Conservation (phyloP, 257 asterid genomes). For the Cynanchum wilfordii region DNA sequence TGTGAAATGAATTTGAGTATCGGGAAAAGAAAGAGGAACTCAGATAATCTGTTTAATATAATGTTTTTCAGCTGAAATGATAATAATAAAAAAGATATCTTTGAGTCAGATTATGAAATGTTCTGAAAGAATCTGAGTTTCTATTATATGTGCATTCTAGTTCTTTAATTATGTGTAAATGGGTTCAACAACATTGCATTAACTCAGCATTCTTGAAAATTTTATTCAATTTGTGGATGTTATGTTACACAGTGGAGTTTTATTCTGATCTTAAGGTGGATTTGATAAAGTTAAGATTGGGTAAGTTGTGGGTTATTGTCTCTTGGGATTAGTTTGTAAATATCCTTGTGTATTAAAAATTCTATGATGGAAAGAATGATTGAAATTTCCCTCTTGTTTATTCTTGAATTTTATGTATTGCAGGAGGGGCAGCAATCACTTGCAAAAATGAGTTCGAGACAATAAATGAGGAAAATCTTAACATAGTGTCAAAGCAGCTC, state of each 20-base stretch:
- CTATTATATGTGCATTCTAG: neutral
- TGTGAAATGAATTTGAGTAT: neutral
- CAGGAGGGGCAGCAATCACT: conserved; percentile 96
- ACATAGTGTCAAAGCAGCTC: conserved; percentile 62
- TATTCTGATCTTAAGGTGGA: neutral
- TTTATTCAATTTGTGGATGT: neutral
- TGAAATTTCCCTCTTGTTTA: neutral
- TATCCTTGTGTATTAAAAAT: neutral
- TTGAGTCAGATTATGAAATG: neutral
- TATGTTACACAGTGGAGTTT: neutral
- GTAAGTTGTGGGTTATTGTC: neutral
- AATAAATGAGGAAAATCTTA: conserved; percentile 60
- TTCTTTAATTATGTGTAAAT: neutral
- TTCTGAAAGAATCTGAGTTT: neutral
- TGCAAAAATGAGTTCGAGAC: conserved; percentile 78
- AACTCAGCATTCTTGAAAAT: neutral
- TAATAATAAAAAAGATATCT: too few species aligned
- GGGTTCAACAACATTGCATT: neutral
- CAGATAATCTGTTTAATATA: neutral
- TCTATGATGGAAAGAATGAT: neutral
- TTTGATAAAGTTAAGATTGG: neutral
- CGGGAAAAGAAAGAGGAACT: neutral
- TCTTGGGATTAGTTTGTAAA: neutral
- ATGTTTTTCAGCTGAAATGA: neutral
- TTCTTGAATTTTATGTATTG: conserved; percentile 9